These are phyloP conservation scores for Rutstroemia sp. DNA, from an alignment of 2,329 filamentous ascomycete species.

Conservation along the genomic window DNA sequence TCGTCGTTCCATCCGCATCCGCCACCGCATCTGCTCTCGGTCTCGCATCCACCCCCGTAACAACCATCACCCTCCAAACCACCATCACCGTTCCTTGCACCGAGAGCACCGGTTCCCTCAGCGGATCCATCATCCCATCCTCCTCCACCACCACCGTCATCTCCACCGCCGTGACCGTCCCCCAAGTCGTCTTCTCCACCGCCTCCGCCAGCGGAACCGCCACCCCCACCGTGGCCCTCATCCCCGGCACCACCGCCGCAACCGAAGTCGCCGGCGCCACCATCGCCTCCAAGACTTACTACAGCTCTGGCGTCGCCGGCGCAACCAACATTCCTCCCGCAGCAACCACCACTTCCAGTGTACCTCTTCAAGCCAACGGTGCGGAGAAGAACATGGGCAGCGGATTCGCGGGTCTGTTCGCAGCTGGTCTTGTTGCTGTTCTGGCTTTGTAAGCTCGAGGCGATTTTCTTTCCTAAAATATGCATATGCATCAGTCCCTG, in stretches of 20 bases:
- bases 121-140: slow-evolving; percentile 40
- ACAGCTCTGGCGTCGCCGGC: slow-evolving; percentile 2
- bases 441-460: slow-evolving; percentile 21
- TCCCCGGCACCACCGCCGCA: slow-evolving; percentile 29
- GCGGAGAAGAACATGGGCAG: slow-evolving; percentile 17
- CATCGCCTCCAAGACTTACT: slow-evolving; percentile 8
- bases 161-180: slow-evolving; percentile 43
- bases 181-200: slow-evolving; percentile 41
- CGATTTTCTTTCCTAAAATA: not conserved
- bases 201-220: slow-evolving; percentile 10
- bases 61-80: slow-evolving; percentile 41
- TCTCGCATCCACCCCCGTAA: slow-evolving; percentile 34
- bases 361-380: slow-evolving; percentile 31
- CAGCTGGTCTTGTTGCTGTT: slow-evolving; percentile 21
- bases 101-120: slow-evolving; percentile 29
- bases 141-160: slow-evolving; percentile 42
- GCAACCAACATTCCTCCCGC: slow-evolving; percentile 21
- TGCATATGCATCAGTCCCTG: not conserved
- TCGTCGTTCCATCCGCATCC: slow-evolving; percentile 45
- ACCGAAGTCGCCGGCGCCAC: slow-evolving; percentile 14
- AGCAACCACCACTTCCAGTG: slow-evolving; percentile 28
- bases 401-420: slow-evolving; percentile 22
- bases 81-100: slow-evolving; percentile 46
- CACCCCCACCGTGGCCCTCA: slow-evolving; percentile 28
- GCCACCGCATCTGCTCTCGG: slow-evolving; percentile 9